phyloP scores from a whole-genome alignment of 768 basidiomycete species.

The Kwoniella pini region DNA sequence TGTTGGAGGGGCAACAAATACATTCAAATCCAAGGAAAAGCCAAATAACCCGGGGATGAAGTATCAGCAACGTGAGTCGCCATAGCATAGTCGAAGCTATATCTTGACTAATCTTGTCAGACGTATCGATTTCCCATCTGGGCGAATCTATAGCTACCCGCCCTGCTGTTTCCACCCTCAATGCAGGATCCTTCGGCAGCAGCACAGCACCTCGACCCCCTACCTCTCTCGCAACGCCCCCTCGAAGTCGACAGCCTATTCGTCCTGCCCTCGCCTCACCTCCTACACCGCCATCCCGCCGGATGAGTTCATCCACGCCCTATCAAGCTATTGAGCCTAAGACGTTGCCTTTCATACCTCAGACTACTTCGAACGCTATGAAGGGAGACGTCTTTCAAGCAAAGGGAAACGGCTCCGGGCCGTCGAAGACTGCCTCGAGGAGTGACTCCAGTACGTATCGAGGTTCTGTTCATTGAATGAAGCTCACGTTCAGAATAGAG shows the following conservation, averaged over 20 bases:
- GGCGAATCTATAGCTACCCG: neutral
- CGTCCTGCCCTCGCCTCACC: constrained; percentile 38
- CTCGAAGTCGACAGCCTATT: constrained; percentile 20
- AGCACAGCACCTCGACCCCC: neutral
- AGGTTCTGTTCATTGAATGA: too few species aligned
- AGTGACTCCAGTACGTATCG: too few species aligned
- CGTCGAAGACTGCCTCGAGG: too few species aligned
- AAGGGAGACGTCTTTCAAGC: neutral
- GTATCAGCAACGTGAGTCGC: neutral
- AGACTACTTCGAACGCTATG: too few species aligned
- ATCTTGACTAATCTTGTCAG: too few species aligned
- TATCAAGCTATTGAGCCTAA: constrained; percentile 2
- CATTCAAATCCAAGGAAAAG: neutral
- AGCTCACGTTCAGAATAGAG: too few species aligned
- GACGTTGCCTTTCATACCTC: neutral
- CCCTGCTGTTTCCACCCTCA: neutral
- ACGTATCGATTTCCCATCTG: too few species aligned
- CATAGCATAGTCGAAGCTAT: too few species aligned
- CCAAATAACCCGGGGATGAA: neutral
- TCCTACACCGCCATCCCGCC: constrained; percentile 18
- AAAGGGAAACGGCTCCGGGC: too few species aligned
- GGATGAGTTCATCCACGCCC: constrained; percentile 7
- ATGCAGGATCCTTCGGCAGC: constrained; percentile 4
- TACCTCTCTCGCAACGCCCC: neutral
- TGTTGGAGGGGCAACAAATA: constrained; percentile 12